phyloP scores from a whole-genome alignment of 306 rosid genomes.

The Cucumis sativus region DNA sequence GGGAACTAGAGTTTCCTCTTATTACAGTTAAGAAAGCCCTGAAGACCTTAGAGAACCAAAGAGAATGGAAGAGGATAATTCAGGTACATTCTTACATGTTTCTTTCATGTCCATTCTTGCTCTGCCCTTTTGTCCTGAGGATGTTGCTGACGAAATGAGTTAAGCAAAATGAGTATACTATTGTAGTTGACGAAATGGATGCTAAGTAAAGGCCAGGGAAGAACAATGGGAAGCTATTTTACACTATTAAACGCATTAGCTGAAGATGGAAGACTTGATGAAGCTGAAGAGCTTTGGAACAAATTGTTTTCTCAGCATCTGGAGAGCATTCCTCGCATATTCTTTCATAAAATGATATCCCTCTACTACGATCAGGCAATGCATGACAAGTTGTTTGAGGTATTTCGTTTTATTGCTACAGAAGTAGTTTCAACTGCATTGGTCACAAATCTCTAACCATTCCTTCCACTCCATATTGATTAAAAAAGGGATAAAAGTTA shows the following conservation, averaged over 20 bases:
- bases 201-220: conserved; percentile 98
- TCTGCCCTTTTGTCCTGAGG: neutral
- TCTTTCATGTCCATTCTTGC: neutral
- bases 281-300: conserved; percentile 92
- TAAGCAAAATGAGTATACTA: neutral
- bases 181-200: conserved; percentile 84
- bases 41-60: conserved; percentile 57
- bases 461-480: neutral
- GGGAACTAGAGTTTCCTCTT: conserved; percentile 93
- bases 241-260: conserved; percentile 67
- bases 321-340: conserved; percentile 75
- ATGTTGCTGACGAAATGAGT: neutral
- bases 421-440: conserved; percentile 3
- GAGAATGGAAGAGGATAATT: conserved; percentile 86
- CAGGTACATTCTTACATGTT: conserved; percentile 35
- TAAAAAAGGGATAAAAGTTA: neutral
- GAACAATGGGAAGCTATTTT: conserved; percentile 92
- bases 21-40: conserved; percentile 78
- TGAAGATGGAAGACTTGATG: conserved; percentile 83
- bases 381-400: conserved; percentile 78
- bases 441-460: neutral
- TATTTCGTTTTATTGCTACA: conserved; percentile 10
- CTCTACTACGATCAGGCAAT: conserved; percentile 46
- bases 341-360: conserved; percentile 71
- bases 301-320: conserved; percentile 57